Evolutionary conservation across 805 yeast species (phyloP), one percentile per base, ranked within the genome.

Genomic region (Cyberlindnera xishuangbannaensis): DNA sequence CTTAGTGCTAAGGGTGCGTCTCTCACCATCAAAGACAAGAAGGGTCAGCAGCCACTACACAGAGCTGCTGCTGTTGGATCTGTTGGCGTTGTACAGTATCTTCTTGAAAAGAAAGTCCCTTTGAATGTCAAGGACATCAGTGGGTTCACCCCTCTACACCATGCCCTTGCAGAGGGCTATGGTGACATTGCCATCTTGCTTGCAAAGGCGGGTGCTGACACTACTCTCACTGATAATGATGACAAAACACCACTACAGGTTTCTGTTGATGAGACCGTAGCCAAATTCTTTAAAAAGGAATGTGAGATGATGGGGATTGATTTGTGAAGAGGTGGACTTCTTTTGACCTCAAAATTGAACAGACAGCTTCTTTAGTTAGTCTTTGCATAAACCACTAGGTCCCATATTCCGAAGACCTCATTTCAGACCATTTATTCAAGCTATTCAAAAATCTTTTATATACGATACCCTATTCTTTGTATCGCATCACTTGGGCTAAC

Each of bases 121-220:
- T 54, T 87, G 15, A 83, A 86, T 47, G 67, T 78, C 4, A 70
- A 71, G 24, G 97, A 88, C 51, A 43, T 45, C 10, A 68, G 69
- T 33, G 92, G 95, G 1, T 85, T 92, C 87, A 82, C 95, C 0
- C 78, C 95, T 1, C 55, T 90, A 39, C 95, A 85, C 55, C 95
- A 85, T 57, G 95, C 97, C 0, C 59, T 82, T 36, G 86, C 95
- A 1, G 97, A 88, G 57, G 96, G 95, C 0, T 79, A 78, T 47
- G 87, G 81, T 1, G 95, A 83, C 38, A 73, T 75, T 9, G 95
- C 83, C 0, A 64, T 76, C 1, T 49, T 63, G 21, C 59, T 88
- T 29, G 76, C 78, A 2, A 65, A 68, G 33, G 61, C 68, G 5
- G 90, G 90, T 0, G 96, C 95, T 0, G 86, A 83, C 44, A 55